These are phyloP conservation scores for Vitis vinifera DNA, from an alignment of 164 flowering plant genomes.

Conservation along the genomic window DNA sequence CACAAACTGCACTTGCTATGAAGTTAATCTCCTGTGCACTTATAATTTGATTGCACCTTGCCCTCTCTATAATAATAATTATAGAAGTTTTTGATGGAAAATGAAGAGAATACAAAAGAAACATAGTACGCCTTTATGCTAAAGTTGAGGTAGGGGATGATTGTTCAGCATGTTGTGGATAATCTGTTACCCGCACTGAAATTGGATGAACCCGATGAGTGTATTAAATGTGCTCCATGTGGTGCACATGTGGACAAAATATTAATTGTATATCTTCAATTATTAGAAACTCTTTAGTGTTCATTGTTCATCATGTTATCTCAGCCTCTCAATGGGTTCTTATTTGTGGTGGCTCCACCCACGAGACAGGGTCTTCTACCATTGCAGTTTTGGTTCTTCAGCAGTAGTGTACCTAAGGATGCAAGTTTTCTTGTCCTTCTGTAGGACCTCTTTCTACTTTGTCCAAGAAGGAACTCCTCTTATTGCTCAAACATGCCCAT, in stretches of 20 bases:
- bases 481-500: background rate
- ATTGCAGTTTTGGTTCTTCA: background rate
- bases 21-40: no score
- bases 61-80: background rate
- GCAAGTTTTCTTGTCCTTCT: background rate
- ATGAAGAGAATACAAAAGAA: background rate
- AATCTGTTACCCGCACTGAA: background rate
- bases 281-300: background rate
- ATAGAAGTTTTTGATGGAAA: background rate
- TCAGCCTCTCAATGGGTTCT: background rate
- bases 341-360: conserved; percentile 7
- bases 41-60: background rate
- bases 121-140: background rate
- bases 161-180: background rate
- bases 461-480: background rate
- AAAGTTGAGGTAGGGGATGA: background rate
- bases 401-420: no score
- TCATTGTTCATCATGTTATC: background rate
- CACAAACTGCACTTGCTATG: no score
- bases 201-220: background rate
- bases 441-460: conserved; percentile 1
- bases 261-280: background rate
- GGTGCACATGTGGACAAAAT: conserved; percentile 1
- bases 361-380: background rate
- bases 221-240: conserved; percentile 2